phyloP scores from a whole-genome alignment of 2,329 filamentous ascomycete species.

The Decorospora gaudefroyi region DNA sequence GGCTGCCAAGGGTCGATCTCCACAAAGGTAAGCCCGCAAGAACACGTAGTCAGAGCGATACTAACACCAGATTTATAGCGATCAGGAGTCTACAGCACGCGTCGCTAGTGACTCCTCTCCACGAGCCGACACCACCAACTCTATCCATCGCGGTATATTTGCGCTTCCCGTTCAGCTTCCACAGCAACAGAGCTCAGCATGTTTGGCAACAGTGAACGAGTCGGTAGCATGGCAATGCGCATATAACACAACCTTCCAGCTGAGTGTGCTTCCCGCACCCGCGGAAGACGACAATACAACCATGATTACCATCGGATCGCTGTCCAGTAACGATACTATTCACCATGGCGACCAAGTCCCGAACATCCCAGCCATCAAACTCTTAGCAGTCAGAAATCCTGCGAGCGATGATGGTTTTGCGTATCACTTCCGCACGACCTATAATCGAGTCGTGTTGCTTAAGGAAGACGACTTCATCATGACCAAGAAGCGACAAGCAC shows the following conservation, averaged over 20 bases:
- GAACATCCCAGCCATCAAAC: constrained; percentile 14
- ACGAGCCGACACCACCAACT: background rate
- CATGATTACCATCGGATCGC: constrained; percentile 22
- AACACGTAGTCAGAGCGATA: background rate
- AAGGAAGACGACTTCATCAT: constrained; percentile 20
- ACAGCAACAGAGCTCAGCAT: constrained; percentile 34
- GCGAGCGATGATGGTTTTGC: constrained; percentile 9
- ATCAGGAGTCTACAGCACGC: constrained; percentile 1
- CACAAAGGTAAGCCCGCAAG: constrained; percentile 10
- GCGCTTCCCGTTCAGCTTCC: constrained; percentile 22
- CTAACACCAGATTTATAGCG: background rate
- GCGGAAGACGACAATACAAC: constrained; percentile 7
- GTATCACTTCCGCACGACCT: constrained; percentile 32
- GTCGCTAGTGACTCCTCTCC: constrained; percentile 5
- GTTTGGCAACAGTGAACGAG: constrained; percentile 32
- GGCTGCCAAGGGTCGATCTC: constrained; percentile 12
- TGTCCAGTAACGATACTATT: constrained; percentile 11
- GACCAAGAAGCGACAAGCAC: background rate
- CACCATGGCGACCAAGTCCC: constrained; percentile 29
- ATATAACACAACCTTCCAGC: constrained; percentile 20
- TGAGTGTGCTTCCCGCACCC: constrained; percentile 27
- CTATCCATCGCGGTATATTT: constrained; percentile 31
- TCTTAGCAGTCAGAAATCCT: constrained; percentile 6
- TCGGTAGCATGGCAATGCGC: constrained; percentile 35
- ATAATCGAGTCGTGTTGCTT: constrained; percentile 31